Evolutionary conservation across 345 rosid species (phyloP), one percentile per base, ranked within the genome.

Genomic region (Mallotus nudiflorus): DNA sequence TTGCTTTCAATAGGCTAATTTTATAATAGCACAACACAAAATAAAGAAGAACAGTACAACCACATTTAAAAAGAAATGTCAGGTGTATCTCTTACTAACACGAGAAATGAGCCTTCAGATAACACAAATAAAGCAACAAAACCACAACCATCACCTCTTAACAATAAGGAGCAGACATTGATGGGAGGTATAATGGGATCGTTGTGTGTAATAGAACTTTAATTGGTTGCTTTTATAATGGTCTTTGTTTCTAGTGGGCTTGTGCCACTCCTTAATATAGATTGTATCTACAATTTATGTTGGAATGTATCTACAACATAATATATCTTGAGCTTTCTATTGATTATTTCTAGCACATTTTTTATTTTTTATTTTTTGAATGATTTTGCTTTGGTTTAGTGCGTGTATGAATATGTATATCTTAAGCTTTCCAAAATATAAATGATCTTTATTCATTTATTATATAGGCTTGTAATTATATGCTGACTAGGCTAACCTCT

Each of bases 211-310:
- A 90, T 90, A 51, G 98, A 95, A 62, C 85, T 95, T 55, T 97
- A 95, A 75, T 81, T 95, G 1, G 97, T 95, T 0, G 96, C 97
- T 20, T 95, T 95, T 81, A 88, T 89, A 46, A 77, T 88, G 78
- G 98, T 92, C 35, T 92, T 95, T 80, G 89, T 97, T 0, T 90
- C 82, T 0, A 92, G 97, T 29, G 98, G 99, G 52, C 87, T 95
- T 6, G 98, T 95, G 60, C 98, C 99, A 0, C 69, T 89, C 44
- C 86, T 92, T 1, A 97, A 92, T 79, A 78, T 90, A 53, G 78
- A n/a, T n/a, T n/a, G n/a, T n/a, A n/a, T n/a, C n/a, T n/a, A n/a
- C n/a, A n/a, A n/a, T n/a, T n/a, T n/a, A n/a, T n/a, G n/a, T n/a
- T n/a, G n/a, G n/a, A n/a, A n/a, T n/a, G n/a, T n/a, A n/a, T n/a